Percentiles rank a stretch among this genome's conserved stretches.
Evolutionary conservation across 2,329 filamentous ascomycete genomes (phyloP).

Genomic region (Hymenoscyphus repandus): DNA sequence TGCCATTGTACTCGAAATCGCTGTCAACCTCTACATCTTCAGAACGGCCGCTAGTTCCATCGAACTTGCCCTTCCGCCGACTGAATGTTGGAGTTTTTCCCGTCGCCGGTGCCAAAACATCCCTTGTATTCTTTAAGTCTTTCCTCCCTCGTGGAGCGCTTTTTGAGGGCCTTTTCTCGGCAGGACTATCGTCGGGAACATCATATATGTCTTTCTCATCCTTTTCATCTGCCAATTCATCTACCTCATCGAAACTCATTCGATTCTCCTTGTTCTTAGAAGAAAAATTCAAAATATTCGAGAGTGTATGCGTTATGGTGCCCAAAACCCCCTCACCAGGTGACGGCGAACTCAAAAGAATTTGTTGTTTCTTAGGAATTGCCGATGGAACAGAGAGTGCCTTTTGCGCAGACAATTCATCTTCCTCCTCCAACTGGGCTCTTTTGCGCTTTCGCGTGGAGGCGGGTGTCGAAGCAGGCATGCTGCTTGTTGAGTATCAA

Average conservation of each 20-base stretch:
- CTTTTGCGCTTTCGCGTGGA: conserved; percentile 18
- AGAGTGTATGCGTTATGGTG: not conserved
- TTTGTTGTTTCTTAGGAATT: conserved; percentile 15
- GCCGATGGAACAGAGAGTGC: conserved; percentile 7
- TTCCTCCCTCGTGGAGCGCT: not conserved
- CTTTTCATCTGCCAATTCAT: conserved; percentile 8
- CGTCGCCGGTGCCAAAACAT: not conserved
- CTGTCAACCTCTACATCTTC: too few relatives aligned
- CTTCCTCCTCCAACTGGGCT: conserved; percentile 11
- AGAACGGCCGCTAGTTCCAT: too few relatives aligned
- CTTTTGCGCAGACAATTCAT: conserved; percentile 16
- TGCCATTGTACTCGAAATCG: too few relatives aligned
- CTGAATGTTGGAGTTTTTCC: too few relatives aligned
- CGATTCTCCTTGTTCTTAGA: conserved; percentile 5
- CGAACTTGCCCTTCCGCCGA: too few relatives aligned
- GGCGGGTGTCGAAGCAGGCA: conserved; percentile 3
- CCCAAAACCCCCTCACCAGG: not conserved
- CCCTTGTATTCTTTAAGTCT: conserved; percentile 2
- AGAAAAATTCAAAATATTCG: not conserved
- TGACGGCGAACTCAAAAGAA: conserved; percentile 9
- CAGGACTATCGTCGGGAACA: conserved; percentile 3
- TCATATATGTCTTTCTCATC: conserved; percentile 13
- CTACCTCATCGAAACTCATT: conserved; percentile 1
- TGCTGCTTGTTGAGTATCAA: not conserved
- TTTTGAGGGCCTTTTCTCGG: not conserved